phyloP scores from a whole-genome alignment of 202 grass and related monocot genomes.

The Saccharum hybrid region DNA sequence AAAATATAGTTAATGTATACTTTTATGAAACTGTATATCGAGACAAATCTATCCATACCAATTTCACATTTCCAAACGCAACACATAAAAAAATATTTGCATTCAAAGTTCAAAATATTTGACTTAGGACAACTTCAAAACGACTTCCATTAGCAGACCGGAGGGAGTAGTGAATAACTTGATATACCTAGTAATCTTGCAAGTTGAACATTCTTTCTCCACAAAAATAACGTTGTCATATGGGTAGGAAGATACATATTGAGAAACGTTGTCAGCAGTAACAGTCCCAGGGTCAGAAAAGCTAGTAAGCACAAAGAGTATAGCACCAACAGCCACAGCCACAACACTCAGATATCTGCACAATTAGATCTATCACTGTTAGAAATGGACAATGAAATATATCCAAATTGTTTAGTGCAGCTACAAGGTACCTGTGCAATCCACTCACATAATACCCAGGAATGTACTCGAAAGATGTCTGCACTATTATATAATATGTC shows the following conservation, averaged over 20 bases:
- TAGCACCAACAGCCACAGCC: conserved; percentile 72
- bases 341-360: conserved; percentile 80
- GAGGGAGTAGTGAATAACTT: conserved; percentile 22
- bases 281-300: conserved; percentile 98
- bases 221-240: conserved; percentile 85
- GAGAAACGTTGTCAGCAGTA: conserved; percentile 81
- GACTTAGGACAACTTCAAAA: too few relatives aligned
- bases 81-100: too few relatives aligned
- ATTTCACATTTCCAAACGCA: too few relatives aligned
- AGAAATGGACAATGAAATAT: conserved; percentile 34
- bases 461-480: conserved; percentile 93
- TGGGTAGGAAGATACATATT: conserved; percentile 86
- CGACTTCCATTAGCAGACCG: too few relatives aligned
- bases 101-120: too few relatives aligned
- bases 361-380: conserved; percentile 32
- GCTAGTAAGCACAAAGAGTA: conserved; percentile 94
- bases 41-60: too few relatives aligned
- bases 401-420: conserved; percentile 24
- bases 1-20: too few relatives aligned
- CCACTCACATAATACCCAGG: conserved; percentile 97
- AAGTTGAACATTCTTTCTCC: conserved; percentile 96
- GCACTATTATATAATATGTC: conserved; percentile 84
- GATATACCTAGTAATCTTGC: conserved; percentile 83
- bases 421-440: conserved; percentile 74
- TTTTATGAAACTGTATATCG: too few relatives aligned